Conservation (phyloP, 441 rosid genomes). For the Pelargonium australe region DNA sequence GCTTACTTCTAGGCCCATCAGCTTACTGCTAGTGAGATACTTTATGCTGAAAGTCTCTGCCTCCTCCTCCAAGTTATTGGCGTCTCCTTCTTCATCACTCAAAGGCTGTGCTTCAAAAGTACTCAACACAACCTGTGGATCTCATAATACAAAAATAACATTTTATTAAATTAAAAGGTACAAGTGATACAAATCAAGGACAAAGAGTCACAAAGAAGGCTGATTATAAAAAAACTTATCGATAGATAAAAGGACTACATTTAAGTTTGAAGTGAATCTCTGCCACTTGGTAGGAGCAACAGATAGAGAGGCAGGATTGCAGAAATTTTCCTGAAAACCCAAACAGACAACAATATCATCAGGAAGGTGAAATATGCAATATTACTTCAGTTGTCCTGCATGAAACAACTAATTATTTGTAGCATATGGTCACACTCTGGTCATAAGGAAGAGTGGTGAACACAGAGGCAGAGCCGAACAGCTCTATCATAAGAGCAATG, state of each 20-base stretch:
- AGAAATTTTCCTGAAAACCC: constrained; percentile 71
- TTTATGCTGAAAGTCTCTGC: constrained; percentile 87
- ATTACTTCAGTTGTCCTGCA: background rate
- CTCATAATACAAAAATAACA: constrained; percentile 20
- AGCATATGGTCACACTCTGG: background rate
- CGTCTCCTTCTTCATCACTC: constrained; percentile 94
- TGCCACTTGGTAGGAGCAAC: constrained; percentile 79
- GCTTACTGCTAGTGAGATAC: constrained; percentile 92
- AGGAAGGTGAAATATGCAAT: background rate
- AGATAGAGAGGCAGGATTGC: constrained; percentile 76
- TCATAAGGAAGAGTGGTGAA: constrained; percentile 5
- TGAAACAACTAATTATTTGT: background rate
- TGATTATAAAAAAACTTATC: background rate
- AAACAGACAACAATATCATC: constrained; percentile 15
- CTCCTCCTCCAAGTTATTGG: constrained; percentile 87
- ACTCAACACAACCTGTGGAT: constrained; percentile 69
- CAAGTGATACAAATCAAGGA: background rate
- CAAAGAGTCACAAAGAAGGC: constrained; percentile 8
- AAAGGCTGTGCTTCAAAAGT: constrained; percentile 96
- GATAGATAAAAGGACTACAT: constrained; percentile 38
- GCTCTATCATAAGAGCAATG: constrained; percentile 5
- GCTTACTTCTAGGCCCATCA: constrained; percentile 94
- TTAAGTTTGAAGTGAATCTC: constrained; percentile 73
- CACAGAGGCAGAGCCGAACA: constrained; percentile 12
- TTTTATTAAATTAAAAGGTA: background rate